Evolutionary conservation across 1,139 yeast genomes (phyloP), one percentile per base, ranked within the genome.

Genomic region (Saccharomycopsis phalli): DNA sequence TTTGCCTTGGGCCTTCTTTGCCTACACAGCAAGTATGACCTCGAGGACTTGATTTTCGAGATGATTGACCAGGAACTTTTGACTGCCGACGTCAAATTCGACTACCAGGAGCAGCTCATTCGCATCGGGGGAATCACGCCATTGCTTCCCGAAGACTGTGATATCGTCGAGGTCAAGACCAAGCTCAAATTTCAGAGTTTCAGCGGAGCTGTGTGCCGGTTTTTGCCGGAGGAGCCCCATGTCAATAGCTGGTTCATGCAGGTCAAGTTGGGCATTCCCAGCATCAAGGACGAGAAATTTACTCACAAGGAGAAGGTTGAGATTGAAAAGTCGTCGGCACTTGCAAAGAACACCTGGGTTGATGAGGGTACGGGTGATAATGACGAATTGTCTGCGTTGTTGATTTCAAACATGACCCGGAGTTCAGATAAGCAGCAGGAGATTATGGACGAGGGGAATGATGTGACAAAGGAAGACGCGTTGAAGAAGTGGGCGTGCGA

Each of bases 31-130:
- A 56, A 49, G n/a, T 47, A 48, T 1, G 62, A 62, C 31, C 55
- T 72, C 20, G 65, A 65, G 34, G 51, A 54, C 4, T 51, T 68
- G 10, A 39, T 61, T 8, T 51, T 65, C 7, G 63, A 60, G 40
- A 54, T 76, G 41, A 66, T 69, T 28, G 58, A 63, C 23, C 59
- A 60, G 13, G 76, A 75, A 7, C 58, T 60, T 38, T 50, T 74
- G 7, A 31, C 37, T 19, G 53, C 57, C 2, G 54, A 60, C 31
- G 57, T 68, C 11, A 62, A 64, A 37, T 51, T 77, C 11, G 75
- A 77, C 51, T 63, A 63, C 40, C 53, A 60, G 1, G 55, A 62
- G 19, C 50, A 53, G 20, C 6, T 27, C 10, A 8, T 44, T 4
- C 8, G 16, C 4, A 36, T 44, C 10, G 27, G 22, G 16, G 20